phyloP scores from a whole-genome alignment of 192 early-diverging fungal genomes.

The Gigaspora rosea region DNA sequence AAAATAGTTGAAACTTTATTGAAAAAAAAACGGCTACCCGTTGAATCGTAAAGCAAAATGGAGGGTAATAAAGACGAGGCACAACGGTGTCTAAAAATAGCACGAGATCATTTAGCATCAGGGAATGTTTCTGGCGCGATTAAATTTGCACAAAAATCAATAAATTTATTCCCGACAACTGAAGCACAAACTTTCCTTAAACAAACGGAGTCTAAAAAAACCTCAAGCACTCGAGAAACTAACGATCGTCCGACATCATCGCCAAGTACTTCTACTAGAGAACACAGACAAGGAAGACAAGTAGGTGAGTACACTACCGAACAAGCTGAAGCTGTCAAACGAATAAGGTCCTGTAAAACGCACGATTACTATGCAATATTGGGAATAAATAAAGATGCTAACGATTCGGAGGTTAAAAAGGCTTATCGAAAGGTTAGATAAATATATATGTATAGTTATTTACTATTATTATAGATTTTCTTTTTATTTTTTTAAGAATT shows the following conservation, averaged over 20 bases:
- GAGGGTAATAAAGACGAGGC: slow-evolving; percentile 92
- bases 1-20: too few species aligned
- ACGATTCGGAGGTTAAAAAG: slow-evolving; percentile 86
- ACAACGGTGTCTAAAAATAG: slow-evolving; percentile 71
- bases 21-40: too few species aligned
- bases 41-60: slow-evolving; percentile 43
- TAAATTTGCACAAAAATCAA: slow-evolving; percentile 83
- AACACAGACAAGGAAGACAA: slow-evolving; percentile 35
- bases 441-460: not conserved
- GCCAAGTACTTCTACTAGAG: slow-evolving; percentile 31
- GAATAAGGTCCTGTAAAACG: slow-evolving; percentile 68
- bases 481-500: not conserved
- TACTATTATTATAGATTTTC: not conserved
- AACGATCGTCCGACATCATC: slow-evolving; percentile 26
- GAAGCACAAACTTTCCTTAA: slow-evolving; percentile 62
- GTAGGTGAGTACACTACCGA: slow-evolving; percentile 70
- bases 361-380: slow-evolving; percentile 84
- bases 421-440: slow-evolving; percentile 85
- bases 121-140: slow-evolving; percentile 72
- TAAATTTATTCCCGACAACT: slow-evolving; percentile 75
- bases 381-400: slow-evolving; percentile 71
- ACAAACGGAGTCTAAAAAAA: slow-evolving; percentile 37
- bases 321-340: slow-evolving; percentile 76
- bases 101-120: slow-evolving; percentile 63
- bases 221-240: not conserved